phyloP scores from a whole-genome alignment of 345 rosid species.

The Melaleuca alternifolia region DNA sequence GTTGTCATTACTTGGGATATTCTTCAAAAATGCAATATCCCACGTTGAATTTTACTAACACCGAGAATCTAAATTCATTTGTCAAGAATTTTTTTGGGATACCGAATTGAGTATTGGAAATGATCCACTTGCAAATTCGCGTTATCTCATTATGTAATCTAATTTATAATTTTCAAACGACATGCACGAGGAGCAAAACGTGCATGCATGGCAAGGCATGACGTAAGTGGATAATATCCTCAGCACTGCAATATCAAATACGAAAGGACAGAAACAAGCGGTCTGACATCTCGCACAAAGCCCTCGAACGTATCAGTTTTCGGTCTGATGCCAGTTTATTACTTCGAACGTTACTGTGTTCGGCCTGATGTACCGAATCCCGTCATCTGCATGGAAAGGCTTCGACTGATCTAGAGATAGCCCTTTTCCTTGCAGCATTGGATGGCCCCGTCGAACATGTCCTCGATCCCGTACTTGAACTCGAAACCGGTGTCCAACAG shows the following conservation, averaged over 20 bases:
- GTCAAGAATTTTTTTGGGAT: neutral
- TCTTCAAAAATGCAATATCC: neutral
- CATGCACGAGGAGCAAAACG: neutral
- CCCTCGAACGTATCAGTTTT: neutral
- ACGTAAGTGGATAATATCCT: neutral
- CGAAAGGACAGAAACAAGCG: neutral
- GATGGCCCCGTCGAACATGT: slow-evolving; percentile 22
- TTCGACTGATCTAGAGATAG: neutral
- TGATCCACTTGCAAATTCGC: neutral
- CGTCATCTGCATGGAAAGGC: neutral
- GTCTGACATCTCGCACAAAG: neutral
- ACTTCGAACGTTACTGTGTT: neutral
- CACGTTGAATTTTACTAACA: neutral
- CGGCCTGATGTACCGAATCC: neutral
- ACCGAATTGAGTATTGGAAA: neutral
- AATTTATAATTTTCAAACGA: neutral
- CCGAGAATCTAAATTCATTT: neutral
- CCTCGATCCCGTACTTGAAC: slow-evolving; percentile 16
- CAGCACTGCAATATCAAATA: neutral
- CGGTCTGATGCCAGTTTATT: neutral
- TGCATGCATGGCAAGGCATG: neutral
- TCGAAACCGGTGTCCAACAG: slow-evolving; percentile 21
- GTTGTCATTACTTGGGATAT: too few species aligned
- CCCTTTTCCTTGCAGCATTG: slow-evolving; percentile 22
- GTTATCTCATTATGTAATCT: too few species aligned